Percentiles rank a stretch among this genome's conserved stretches.
phyloP scores from a whole-genome alignment of 2,329 filamentous ascomycete species.

The Pestalotiopsis sp. region DNA sequence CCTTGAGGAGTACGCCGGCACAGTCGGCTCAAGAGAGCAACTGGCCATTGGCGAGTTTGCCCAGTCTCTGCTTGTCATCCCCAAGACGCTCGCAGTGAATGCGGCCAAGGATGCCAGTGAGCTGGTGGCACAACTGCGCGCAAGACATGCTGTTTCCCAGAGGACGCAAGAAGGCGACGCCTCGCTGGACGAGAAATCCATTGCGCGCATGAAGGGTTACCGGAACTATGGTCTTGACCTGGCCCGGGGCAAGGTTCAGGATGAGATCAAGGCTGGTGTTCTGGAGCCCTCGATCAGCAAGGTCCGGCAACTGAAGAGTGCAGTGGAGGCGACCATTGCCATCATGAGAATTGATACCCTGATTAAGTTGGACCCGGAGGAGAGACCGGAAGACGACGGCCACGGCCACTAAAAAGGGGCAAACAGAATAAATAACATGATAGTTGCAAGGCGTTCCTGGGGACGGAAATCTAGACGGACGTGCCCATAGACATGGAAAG shows the following conservation, averaged over 20 bases:
- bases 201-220: slow-evolving; percentile 94
- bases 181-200: slow-evolving; percentile 83
- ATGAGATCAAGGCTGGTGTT: slow-evolving; percentile 92
- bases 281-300: slow-evolving; percentile 98
- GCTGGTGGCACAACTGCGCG: slow-evolving; percentile 92
- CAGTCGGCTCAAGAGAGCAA: slow-evolving; percentile 95
- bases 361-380: slow-evolving; percentile 95
- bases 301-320: slow-evolving; percentile 96
- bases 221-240: slow-evolving; percentile 98
- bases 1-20: slow-evolving; percentile 97
- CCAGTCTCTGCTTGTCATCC: slow-evolving; percentile 89
- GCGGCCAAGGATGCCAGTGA: slow-evolving; percentile 96
- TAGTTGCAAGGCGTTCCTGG: slow-evolving; percentile 5
- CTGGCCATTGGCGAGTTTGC: slow-evolving; percentile 98
- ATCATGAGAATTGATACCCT: slow-evolving; percentile 99
- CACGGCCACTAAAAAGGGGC: slow-evolving; percentile 71
- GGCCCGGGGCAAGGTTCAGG: slow-evolving; percentile 84
- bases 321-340: slow-evolving; percentile 96
- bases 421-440: neutral
- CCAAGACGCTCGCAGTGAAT: slow-evolving; percentile 95
- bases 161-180: slow-evolving; percentile 84
- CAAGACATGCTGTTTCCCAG: slow-evolving; percentile 91
- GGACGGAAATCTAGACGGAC: neutral
- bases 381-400: slow-evolving; percentile 76
- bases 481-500: slow-evolving; percentile 2